These are phyloP conservation scores for Mitragyna speciosa DNA, from an alignment of 257 asterid genomes.

Conservation along the genomic window DNA sequence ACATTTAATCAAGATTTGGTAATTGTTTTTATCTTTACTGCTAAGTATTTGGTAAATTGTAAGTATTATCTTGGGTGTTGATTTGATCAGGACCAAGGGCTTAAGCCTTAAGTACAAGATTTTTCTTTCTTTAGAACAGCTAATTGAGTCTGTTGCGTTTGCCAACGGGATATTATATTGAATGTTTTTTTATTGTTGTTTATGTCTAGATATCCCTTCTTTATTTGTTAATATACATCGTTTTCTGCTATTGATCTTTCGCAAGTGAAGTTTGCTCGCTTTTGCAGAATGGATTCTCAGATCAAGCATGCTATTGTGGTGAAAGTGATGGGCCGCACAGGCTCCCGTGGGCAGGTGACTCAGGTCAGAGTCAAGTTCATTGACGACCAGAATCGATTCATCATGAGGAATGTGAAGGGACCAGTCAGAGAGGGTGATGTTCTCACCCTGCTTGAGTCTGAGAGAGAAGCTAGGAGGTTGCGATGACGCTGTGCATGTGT, in stretches of 20 bases:
- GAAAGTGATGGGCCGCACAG: constrained; percentile 35
- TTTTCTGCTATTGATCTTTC: not conserved
- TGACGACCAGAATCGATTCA: constrained; percentile 33
- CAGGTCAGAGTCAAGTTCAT: constrained; percentile 40
- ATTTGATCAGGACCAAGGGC: not conserved
- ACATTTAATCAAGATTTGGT: not conserved
- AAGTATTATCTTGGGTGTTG: not conserved
- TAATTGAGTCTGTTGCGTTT: not conserved
- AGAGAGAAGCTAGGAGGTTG: constrained; percentile 40
- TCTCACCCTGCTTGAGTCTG: constrained; percentile 36
- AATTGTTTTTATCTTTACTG: no score
- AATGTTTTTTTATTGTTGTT: not conserved
- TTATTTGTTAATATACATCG: not conserved
- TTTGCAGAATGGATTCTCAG: constrained; percentile 34
- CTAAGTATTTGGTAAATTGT: not conserved
- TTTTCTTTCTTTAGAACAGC: not conserved
- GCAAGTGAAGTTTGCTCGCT: not conserved
- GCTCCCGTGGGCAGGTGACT: constrained; percentile 38
- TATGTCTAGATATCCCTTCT: not conserved
- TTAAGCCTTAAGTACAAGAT: not conserved
- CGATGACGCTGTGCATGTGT: constrained; percentile 15
- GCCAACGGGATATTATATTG: not conserved
- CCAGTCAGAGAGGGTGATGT: constrained; percentile 41
- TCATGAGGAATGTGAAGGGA: constrained; percentile 42
- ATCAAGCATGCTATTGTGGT: constrained; percentile 34